These are phyloP conservation scores for Sphaerulina vaccinii DNA, from an alignment of 2,329 filamentous ascomycete species.

Conservation along the genomic window DNA sequence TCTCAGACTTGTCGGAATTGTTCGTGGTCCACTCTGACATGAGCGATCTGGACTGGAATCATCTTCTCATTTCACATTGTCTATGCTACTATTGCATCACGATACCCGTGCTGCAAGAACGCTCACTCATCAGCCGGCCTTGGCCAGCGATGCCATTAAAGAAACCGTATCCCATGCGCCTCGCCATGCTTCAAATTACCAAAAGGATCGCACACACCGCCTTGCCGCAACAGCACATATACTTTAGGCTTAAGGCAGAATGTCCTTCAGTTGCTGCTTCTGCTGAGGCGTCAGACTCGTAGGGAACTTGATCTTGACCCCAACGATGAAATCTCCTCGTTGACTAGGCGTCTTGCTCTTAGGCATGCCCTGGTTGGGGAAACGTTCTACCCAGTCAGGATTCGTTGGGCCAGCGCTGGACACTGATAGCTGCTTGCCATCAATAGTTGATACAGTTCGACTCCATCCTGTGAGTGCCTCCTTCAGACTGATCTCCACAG, in stretches of 20 bases:
- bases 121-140: no score
- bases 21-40: no score
- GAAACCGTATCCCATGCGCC: no score
- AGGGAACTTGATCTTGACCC: conserved; percentile 91
- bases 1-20: no score
- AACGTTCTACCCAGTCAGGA: conserved; percentile 77
- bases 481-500: conserved; percentile 80
- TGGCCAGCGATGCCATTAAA: no score
- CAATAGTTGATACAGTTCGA: conserved; percentile 87
- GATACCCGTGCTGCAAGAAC: no score
- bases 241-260: conserved; percentile 50
- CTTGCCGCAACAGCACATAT: not conserved
- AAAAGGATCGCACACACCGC: not conserved
- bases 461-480: conserved; percentile 94
- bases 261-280: conserved; percentile 77
- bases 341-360: conserved; percentile 83
- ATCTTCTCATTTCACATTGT: no score
- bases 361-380: conserved; percentile 88
- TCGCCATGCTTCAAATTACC: conserved; percentile 6
- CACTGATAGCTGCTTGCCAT: conserved; percentile 79
- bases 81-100: no score
- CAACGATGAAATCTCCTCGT: conserved; percentile 83
- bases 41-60: no score
- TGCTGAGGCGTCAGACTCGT: conserved; percentile 71
- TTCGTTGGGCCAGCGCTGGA: conserved; percentile 81